Percentiles rank a stretch among this genome's conserved stretches.
These are phyloP conservation scores for Proliferodiscus dingleyae DNA, from an alignment of 2,329 filamentous ascomycete genomes.

Conservation along the genomic window DNA sequence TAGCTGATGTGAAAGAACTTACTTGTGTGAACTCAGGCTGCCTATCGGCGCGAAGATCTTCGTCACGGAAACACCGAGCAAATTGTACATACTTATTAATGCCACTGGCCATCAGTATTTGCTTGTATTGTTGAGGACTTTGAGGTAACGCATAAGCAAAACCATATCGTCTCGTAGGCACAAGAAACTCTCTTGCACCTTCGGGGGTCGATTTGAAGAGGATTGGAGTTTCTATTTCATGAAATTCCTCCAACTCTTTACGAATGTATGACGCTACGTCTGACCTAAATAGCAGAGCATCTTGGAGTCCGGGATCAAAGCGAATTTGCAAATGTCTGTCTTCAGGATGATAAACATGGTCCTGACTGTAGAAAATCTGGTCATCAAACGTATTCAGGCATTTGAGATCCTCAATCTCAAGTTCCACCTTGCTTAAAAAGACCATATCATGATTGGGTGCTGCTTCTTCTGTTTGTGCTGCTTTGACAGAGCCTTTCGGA, in stretches of 20 bases:
- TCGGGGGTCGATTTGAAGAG: constrained; percentile 98
- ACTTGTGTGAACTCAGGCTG: constrained; percentile 97
- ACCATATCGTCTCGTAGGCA: constrained; percentile 74
- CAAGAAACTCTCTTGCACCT: constrained; percentile 89
- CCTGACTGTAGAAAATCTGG: constrained; percentile 70
- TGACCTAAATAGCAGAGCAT: constrained; percentile 67
- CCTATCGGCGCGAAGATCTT: constrained; percentile 84
- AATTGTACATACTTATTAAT: constrained; percentile 84
- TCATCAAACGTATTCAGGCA: constrained; percentile 69
- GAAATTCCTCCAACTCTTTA: constrained; percentile 18
- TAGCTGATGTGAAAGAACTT: too few relatives aligned
- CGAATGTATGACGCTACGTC: constrained; percentile 50
- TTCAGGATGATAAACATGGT: constrained; percentile 65
- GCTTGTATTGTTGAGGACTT: constrained; percentile 97
- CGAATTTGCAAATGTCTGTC: constrained; percentile 81
- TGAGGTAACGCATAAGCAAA: constrained; percentile 88
- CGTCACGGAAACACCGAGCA: constrained; percentile 90
- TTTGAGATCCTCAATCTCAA: constrained; percentile 57
- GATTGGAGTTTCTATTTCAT: constrained; percentile 80
- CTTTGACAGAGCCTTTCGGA: constrained; percentile 14
- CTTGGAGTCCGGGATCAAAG: constrained; percentile 61
- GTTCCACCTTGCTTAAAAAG: too few relatives aligned
- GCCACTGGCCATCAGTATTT: constrained; percentile 91
- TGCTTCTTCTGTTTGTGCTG: constrained; percentile 3
- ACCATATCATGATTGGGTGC: constrained; percentile 24